Conservation (phyloP, 163 green algal species). For the Coccomyxa subellipsoidea region DNA sequence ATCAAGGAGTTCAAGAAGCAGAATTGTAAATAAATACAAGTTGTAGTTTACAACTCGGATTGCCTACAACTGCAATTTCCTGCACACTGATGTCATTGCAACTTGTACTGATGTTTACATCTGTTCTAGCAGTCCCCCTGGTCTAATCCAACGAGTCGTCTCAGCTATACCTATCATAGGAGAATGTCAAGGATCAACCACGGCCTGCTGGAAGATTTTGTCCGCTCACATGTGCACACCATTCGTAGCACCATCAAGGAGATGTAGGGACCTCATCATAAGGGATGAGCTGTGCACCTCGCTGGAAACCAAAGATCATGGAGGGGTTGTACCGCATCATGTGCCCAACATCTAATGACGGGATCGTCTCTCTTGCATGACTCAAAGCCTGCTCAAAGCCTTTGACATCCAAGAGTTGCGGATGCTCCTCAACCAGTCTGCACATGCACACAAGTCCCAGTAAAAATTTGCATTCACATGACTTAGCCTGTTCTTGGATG, state of each 20-base stretch:
- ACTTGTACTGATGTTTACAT: no score
- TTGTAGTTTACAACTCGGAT: no score
- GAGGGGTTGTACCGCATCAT: constrained; percentile 34
- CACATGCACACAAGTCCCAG: background rate
- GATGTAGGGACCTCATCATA: constrained; percentile 22
- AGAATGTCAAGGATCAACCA: no score
- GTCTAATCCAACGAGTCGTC: no score
- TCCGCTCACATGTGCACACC: no score
- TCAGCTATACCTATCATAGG: no score
- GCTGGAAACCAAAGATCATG: constrained; percentile 45
- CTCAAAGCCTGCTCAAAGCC: constrained; percentile 26
- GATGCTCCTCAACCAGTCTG: constrained; percentile 42
- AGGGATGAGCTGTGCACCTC: constrained; percentile 37
- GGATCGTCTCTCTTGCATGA: constrained; percentile 39
- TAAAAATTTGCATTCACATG: background rate
- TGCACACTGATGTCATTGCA: no score
- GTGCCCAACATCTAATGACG: constrained; percentile 22
- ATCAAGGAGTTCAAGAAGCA: background rate
- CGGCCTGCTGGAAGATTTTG: no score
- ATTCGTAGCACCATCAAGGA: background rate
- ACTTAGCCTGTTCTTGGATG: no score
- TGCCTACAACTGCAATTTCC: no score
- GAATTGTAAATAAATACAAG: background rate
- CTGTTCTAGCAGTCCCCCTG: no score
- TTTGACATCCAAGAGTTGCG: constrained; percentile 38